Percentiles rank a stretch among this genome's conserved stretches.
These are phyloP conservation scores for Leptographium galeiforme DNA, from an alignment of 2,329 filamentous ascomycete species.

Conservation along the genomic window DNA sequence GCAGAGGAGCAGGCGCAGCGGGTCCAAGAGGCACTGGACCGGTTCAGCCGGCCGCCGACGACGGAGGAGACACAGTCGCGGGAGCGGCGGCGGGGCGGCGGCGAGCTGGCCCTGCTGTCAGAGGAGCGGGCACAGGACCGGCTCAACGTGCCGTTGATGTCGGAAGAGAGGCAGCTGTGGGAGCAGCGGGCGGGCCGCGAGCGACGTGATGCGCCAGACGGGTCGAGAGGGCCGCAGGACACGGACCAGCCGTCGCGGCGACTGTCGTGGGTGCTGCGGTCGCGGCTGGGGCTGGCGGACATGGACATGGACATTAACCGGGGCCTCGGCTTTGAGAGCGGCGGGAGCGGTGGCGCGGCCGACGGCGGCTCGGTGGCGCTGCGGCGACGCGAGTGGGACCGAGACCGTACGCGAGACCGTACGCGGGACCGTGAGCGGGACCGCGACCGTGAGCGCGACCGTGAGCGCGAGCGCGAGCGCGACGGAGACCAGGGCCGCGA, in stretches of 20 bases:
- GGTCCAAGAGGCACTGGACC: slow-evolving; percentile 23
- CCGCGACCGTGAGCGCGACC: background rate
- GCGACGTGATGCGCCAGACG: background rate
- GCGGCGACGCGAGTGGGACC: no score
- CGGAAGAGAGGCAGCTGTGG: slow-evolving; percentile 32
- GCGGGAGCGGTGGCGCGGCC: background rate
- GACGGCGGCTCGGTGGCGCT: background rate
- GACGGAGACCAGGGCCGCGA: slow-evolving; percentile 9
- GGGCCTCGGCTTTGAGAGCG: background rate
- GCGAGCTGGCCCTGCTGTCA: slow-evolving; percentile 9
- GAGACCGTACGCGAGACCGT: no score
- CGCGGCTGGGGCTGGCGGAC: background rate
- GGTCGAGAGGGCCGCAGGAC: background rate
- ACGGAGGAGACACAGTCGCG: slow-evolving; percentile 42
- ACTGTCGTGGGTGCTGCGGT: background rate
- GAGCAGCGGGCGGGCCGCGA: background rate
- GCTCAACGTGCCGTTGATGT: slow-evolving; percentile 36
- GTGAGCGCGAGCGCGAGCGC: no score
- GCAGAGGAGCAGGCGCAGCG: slow-evolving; percentile 17
- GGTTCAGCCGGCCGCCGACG: slow-evolving; percentile 36
- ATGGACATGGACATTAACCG: no score
- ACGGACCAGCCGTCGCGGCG: background rate
- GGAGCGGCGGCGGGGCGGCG: slow-evolving; percentile 17
- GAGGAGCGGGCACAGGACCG: slow-evolving; percentile 22
- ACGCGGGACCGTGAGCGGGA: no score